A percentile compares a stretch with the other conserved stretches of the same genome.
Conservation (phyloP, 116 monocot genomes). For the Cymodocea nodosa region DNA sequence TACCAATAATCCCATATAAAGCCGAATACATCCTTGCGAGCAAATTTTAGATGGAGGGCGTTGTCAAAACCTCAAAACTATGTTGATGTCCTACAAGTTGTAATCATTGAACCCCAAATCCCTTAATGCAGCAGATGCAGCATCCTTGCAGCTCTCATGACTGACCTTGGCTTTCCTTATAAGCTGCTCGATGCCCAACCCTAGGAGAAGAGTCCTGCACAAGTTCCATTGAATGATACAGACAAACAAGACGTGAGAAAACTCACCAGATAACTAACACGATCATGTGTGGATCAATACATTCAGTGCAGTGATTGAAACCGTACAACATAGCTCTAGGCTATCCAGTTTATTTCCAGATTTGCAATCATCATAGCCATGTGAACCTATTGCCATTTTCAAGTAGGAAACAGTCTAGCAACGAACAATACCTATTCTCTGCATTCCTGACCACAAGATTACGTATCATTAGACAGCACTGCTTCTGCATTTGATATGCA, state of each 20-base stretch:
- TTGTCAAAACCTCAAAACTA: not conserved
- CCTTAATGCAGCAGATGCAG: constrained; percentile 76
- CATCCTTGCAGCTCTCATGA: constrained; percentile 68
- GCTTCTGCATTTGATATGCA: constrained; percentile 84
- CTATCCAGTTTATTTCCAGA: not conserved
- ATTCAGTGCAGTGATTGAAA: no score
- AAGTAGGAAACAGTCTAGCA: not conserved
- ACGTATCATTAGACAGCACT: constrained; percentile 90
- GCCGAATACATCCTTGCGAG: no score
- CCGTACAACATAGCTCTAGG: not conserved
- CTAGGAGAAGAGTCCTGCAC: constrained; percentile 60
- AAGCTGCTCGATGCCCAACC: constrained; percentile 61
- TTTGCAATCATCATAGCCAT: not conserved
- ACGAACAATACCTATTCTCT: constrained; percentile 56
- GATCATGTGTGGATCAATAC: no score
- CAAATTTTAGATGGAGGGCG: no score
- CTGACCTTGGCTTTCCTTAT: constrained; percentile 65
- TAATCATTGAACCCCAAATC: constrained; percentile 86
- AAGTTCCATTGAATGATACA: not conserved
- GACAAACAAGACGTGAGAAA: no score
- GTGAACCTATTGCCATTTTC: not conserved
- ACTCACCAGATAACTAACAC: no score
- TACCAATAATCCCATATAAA: no score
- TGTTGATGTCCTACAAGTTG: constrained; percentile 16
- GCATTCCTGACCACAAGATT: constrained; percentile 86